These are phyloP conservation scores for Pichia sp. DNA, from an alignment of 1,139 yeast species.

Conservation along the genomic window DNA sequence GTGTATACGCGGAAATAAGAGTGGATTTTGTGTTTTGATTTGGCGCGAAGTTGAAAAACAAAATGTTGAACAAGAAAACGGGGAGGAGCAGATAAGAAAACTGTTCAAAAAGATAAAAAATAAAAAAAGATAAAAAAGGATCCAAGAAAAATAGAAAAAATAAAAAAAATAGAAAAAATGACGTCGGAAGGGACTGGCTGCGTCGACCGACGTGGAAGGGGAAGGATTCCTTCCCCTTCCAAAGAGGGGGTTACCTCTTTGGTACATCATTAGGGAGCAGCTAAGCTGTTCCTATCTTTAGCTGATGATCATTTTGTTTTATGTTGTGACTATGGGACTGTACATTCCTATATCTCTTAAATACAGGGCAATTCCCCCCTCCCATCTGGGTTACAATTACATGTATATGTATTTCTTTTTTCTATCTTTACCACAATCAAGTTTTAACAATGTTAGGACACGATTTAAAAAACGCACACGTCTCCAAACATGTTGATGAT, in stretches of 20 bases:
- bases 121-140: too few species aligned
- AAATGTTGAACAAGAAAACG: too few species aligned
- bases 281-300: not conserved
- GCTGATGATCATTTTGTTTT: not conserved
- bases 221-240: not conserved
- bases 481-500: not conserved
- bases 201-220: not conserved
- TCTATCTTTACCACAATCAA: not conserved
- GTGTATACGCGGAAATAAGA: too few species aligned
- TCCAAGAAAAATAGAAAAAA: not conserved
- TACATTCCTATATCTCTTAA: not conserved
- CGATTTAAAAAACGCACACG: not conserved
- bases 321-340: not conserved
- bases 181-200: not conserved
- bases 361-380: not conserved
- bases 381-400: not conserved
- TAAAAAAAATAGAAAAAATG: not conserved
- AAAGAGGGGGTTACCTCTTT: not conserved
- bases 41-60: too few species aligned
- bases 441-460: constrained; percentile 3
- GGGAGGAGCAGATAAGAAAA: too few species aligned
- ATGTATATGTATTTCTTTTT: not conserved
- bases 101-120: too few species aligned
- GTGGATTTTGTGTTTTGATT: too few species aligned
- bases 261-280: not conserved